Evolutionary conservation across 2,329 filamentous ascomycete genomes (phyloP).

Genomic region (Colletotrichum somersetense): DNA sequence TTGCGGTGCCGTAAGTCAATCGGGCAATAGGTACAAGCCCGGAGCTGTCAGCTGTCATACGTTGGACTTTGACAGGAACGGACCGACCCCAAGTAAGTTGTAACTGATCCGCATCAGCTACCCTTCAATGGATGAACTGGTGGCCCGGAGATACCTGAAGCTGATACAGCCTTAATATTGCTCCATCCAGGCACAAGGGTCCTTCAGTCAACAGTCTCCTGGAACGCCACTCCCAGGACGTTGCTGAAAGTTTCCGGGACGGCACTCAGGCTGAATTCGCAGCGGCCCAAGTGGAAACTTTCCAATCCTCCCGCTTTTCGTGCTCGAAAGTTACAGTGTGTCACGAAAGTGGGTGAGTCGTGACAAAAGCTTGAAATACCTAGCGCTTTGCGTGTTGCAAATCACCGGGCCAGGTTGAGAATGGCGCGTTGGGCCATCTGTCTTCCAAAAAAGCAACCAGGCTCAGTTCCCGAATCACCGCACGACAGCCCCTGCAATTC

Average conservation of each 20-base stretch:
- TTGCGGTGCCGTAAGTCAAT: background rate
- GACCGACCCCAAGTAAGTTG: too few relatives aligned
- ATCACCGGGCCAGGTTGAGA: conserved; percentile 6
- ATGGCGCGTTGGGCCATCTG: conserved; percentile 1
- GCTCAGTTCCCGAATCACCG: conserved; percentile 28
- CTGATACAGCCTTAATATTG: background rate
- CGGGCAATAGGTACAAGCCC: background rate
- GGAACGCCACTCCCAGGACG: background rate
- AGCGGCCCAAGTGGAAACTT: background rate
- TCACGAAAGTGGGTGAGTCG: conserved; percentile 22
- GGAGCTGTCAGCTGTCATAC: background rate
- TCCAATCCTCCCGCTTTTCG: background rate
- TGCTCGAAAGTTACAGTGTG: background rate
- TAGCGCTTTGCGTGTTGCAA: conserved; percentile 5
- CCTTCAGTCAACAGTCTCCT: too few relatives aligned
- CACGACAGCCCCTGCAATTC: conserved; percentile 4
- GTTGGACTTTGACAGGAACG: background rate
- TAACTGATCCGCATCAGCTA: too few relatives aligned
- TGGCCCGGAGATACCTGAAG: conserved; percentile 28
- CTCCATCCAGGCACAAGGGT: background rate
- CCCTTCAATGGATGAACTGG: conserved; percentile 30
- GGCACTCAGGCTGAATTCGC: background rate
- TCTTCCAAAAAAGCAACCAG: background rate
- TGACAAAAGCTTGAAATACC: conserved; percentile 10
- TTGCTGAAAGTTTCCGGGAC: background rate